phyloP scores from a whole-genome alignment of 176 grass and related monocot species.

The Lolium multiflorum region DNA sequence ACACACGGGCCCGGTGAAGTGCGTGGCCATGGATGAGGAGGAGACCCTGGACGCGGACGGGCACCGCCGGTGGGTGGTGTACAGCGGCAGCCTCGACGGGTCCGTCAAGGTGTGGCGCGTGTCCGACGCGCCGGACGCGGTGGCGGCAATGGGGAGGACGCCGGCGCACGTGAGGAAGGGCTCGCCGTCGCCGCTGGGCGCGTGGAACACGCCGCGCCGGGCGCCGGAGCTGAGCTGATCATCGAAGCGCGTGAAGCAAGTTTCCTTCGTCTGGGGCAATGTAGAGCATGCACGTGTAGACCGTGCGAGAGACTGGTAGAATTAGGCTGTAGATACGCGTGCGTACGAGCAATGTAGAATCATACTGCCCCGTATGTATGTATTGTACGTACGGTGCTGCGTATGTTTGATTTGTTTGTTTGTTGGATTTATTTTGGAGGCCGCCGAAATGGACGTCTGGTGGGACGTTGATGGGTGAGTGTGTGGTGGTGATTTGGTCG shows the following conservation, averaged over 20 bases:
- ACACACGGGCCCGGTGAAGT: constrained; percentile 45
- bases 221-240: constrained; percentile 36
- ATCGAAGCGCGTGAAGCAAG: constrained; percentile 5
- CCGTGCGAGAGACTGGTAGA: background rate
- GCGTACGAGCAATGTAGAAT: constrained; percentile 9
- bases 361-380: background rate
- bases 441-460: constrained; percentile 11
- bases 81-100: too few species aligned
- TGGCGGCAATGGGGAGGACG: background rate
- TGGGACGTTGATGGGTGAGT: background rate
- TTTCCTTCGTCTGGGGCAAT: background rate
- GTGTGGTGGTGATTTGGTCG: constrained; percentile 28
- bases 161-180: background rate
- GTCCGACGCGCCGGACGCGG: background rate
- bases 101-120: too few species aligned
- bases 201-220: constrained; percentile 33
- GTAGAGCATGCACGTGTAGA: constrained; percentile 34
- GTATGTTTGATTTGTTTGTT: constrained; percentile 16
- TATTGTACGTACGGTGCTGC: background rate
- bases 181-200: constrained; percentile 17
- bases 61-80: too few species aligned
- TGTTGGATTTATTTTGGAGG: background rate
- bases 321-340: background rate
- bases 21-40: constrained; percentile 44
- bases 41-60: background rate